Percentiles rank a stretch among this genome's conserved stretches.
Evolutionary conservation across 179 eudicot species (phyloP).

Genomic region (Pouteria campechiana): DNA sequence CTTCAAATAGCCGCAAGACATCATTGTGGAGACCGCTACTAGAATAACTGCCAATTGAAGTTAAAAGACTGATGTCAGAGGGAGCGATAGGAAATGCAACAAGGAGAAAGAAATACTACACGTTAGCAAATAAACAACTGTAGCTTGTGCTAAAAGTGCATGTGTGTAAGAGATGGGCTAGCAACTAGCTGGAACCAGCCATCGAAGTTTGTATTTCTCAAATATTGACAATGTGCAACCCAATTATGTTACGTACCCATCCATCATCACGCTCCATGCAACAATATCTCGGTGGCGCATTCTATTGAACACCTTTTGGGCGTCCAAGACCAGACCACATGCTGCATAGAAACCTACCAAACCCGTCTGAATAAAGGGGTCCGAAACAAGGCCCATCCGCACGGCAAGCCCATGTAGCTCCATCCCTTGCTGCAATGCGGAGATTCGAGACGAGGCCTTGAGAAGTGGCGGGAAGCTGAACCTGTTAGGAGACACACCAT

Average conservation of each 20-base stretch:
- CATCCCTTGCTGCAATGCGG: conserved; percentile 24
- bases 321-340: conserved; percentile 28
- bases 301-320: conserved; percentile 40
- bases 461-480: conserved; percentile 35
- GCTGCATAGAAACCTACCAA: conserved; percentile 31
- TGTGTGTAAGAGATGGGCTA: too few relatives aligned
- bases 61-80: too few relatives aligned
- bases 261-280: conserved; percentile 48
- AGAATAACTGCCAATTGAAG: conserved; percentile 21
- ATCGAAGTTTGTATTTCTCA: too few relatives aligned
- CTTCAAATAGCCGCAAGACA: conserved; percentile 29
- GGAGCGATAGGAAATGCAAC: neutral
- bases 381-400: conserved; percentile 26
- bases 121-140: neutral
- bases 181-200: too few relatives aligned
- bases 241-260: conserved; percentile 24
- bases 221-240: neutral
- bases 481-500: conserved; percentile 18
- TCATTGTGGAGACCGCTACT: conserved; percentile 25
- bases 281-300: conserved; percentile 41
- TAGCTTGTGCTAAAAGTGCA: too few relatives aligned
- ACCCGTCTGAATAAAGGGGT: conserved; percentile 46
- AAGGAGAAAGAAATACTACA: neutral
- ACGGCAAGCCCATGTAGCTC: conserved; percentile 37
- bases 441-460: conserved; percentile 22